phyloP scores from a whole-genome alignment of 75 land plant genomes.

The Isoetes taiwanensis region DNA sequence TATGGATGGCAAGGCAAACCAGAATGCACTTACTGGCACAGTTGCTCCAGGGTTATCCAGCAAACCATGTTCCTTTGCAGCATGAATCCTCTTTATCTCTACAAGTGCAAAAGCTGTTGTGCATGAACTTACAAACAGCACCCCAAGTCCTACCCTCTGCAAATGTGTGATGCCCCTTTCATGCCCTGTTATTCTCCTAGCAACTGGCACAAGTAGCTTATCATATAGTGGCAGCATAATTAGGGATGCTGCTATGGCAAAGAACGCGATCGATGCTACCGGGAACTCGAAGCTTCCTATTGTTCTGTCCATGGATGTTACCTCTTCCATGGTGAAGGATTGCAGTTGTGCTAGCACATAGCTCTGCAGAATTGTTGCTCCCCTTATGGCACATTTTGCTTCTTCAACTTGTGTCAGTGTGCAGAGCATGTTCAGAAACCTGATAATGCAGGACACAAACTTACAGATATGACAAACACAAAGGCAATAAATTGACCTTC shows the following conservation, averaged over 20 bases:
- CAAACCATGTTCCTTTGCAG: conserved; percentile 12
- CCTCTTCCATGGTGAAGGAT: conserved; percentile 36
- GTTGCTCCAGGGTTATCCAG: conserved; percentile 5
- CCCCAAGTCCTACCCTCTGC: conserved; percentile 46
- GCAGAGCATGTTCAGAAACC: too few relatives aligned
- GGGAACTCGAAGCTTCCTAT: conserved; percentile 22
- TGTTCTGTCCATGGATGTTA: conserved; percentile 20
- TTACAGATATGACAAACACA: too few relatives aligned
- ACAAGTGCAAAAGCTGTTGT: conserved; percentile 38
- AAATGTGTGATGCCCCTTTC: conserved; percentile 43
- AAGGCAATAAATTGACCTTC: too few relatives aligned
- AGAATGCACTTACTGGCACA: conserved; percentile 22
- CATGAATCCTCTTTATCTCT: conserved; percentile 35
- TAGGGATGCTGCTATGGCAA: conserved; percentile 39
- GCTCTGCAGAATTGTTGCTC: conserved; percentile 32
- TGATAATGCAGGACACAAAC: too few relatives aligned
- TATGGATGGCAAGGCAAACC: conserved; percentile 28
- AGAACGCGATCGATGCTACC: conserved; percentile 20
- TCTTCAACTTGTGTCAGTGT: conserved; percentile 26
- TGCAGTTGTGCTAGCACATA: conserved; percentile 35
- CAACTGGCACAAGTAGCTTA: conserved; percentile 37
- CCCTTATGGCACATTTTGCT: conserved; percentile 19
- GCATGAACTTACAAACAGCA: conserved; percentile 41
- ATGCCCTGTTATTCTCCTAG: conserved; percentile 32
- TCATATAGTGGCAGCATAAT: conserved; percentile 51